Evolutionary conservation across 208 protist species (phyloP), one percentile per base, ranked within the genome.

Genomic region (Sergeia podlipaevii): DNA sequence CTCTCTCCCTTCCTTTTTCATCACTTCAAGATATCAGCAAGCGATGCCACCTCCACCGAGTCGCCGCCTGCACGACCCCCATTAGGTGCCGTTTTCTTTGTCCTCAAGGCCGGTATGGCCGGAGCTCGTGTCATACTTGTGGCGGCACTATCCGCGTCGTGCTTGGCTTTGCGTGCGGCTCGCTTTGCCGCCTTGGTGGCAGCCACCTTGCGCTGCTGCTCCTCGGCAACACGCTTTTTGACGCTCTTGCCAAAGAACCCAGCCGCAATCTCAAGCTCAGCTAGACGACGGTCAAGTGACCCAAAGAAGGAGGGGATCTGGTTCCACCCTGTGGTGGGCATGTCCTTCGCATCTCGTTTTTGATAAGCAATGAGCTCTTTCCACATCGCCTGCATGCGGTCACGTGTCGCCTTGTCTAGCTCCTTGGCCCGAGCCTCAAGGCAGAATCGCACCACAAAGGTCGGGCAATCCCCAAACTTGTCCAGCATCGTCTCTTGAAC

Each of bases 381-480:
- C 84, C 88, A 95, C 2, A 83, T 51, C 1, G 77, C 46, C 62
- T 89, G 66, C 67, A 95, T 81, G 7, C 70, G 61, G 20, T 85
- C 80, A 3, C 77, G 72, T 32, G 56, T 73, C 27, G 82, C 70
- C 24, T 54, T 62, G 44, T 81, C 77, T 3, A 95, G 23, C 52
- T 91, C 74, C 60, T 76, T 65, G 27, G 59, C 36, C 7, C 88
- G 74, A 20, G 72, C 69, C 37, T 83, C 71, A 32, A 95, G 41
- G 27, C 60, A 64, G 60, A 90, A 95, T 50, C 70, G 78, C 3
- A 95, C 58, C 23, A 89, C 71, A 65, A 95, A 95, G 2, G 81
- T 87, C 10, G 88, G 88, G 46, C 74, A 89, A 62, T 95, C 88
- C 24, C 82, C 88, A 65, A 92, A 95, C 63, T 85, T 71, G 38